A percentile compares a stretch with the other conserved stretches of the same genome.
These are phyloP conservation scores for Pseudoscleropodium purum DNA, from an alignment of 225 moss, liverwort and hornwort species.

Conservation along the genomic window DNA sequence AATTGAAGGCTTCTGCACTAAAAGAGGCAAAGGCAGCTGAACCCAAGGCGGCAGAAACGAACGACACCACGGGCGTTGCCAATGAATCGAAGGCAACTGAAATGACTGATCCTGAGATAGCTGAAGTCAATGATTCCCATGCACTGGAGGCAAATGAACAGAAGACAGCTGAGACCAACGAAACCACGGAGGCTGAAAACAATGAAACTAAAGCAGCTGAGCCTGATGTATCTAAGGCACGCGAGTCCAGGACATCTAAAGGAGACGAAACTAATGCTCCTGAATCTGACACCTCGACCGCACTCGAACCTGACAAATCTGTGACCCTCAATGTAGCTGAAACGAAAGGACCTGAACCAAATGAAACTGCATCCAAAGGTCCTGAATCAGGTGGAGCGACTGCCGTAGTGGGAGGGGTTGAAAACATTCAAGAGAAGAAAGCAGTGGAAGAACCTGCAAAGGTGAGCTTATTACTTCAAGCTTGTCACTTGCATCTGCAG, in stretches of 20 bases:
- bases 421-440: slow-evolving; percentile 6
- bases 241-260: background rate
- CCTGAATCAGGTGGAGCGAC: slow-evolving; percentile 2
- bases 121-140: background rate
- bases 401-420: background rate
- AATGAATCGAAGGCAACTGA: background rate
- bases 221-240: background rate
- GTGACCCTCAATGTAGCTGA: background rate
- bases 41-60: background rate
- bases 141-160: background rate
- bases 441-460: slow-evolving; percentile 7
- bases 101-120: background rate
- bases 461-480: background rate
- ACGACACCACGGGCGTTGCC: background rate
- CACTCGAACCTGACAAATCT: background rate
- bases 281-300: background rate
- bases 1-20: background rate
- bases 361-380: background rate
- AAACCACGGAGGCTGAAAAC: background rate
- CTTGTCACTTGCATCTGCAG: background rate
- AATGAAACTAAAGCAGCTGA: background rate
- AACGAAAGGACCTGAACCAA: background rate
- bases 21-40: background rate
- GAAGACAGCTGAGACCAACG: background rate
- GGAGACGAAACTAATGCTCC: background rate